Evolutionary conservation across 2,329 filamentous ascomycete species (phyloP), one percentile per base, ranked within the genome.

Genomic region (Tympanopsis confertula): DNA sequence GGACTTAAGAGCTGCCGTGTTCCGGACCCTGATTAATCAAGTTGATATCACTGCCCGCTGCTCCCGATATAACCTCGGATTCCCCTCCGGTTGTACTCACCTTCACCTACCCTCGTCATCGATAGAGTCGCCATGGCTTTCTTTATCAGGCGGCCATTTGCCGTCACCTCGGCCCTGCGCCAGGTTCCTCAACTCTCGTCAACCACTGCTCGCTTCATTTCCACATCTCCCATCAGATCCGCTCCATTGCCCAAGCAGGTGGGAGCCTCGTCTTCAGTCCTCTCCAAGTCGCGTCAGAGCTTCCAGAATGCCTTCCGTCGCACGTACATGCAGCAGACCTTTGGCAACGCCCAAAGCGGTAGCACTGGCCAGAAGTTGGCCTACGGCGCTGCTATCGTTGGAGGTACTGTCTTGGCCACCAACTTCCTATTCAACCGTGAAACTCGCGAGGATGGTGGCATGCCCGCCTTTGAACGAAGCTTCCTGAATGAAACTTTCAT

Each of bases 401-500:
- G 78, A 45, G 78, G 74, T 44, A 79, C 77, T 3, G 58, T 81
- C 13, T 47, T 82, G 37, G 76, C 69, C 28, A 76, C 78, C 51
- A 82, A 82, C 59, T 51, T 82, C 39, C 61, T 82, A 50, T 77
- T 78, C 66, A 82, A 82, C 62, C 72, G 77, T 33, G 78, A 82
- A 52, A 81, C 76, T 2, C 63, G 78, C 40, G 75, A 81, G 51
- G 22, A 26, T 26, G 75, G 74, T 42, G 76, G 74, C 43, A 82
- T 82, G 74, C 74, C 78, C 5, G 57, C 62, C 0, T 81, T 67
- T 48, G 78, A 82, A 56, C 68, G 74, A 20, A 64, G 63, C 43
- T 82, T 77, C 52, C 59, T 82, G 46, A 82, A 82, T 47, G 74
- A 82, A 47, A 82, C 78, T 2, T 82, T 82, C 49, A 57, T 82